Evolutionary conservation across 129 eudicot species (phyloP).

Genomic region (Dittrichia graveolens): DNA sequence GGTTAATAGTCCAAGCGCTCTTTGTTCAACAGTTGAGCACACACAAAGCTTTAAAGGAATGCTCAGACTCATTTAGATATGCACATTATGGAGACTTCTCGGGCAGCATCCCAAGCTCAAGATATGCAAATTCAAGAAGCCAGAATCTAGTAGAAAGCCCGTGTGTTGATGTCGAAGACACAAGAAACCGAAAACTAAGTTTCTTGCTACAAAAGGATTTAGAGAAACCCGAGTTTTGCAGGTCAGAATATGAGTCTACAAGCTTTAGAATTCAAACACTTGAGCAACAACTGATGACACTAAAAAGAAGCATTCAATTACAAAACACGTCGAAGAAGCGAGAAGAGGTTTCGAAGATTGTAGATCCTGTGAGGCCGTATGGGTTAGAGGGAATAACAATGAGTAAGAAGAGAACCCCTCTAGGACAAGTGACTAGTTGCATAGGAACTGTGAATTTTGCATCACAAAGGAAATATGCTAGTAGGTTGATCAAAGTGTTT

Average conservation of each 20-base stretch:
- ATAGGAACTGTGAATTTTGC: constrained; percentile 76
- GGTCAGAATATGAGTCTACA: constrained; percentile 77
- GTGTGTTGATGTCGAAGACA: constrained; percentile 39
- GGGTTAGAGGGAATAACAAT: constrained; percentile 56
- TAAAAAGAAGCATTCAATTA: constrained; percentile 66
- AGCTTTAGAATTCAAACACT: constrained; percentile 86
- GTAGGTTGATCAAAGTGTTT: constrained; percentile 62
- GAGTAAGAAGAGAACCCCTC: constrained; percentile 58
- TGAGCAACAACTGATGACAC: constrained; percentile 64
- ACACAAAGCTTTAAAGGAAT: constrained; percentile 78
- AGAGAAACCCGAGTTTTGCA: constrained; percentile 41
- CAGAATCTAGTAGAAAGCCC: constrained; percentile 69
- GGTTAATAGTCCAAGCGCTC: constrained; percentile 90
- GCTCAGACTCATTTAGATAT: constrained; percentile 80
- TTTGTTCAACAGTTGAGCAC: constrained; percentile 82
- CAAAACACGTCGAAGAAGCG: constrained; percentile 48
- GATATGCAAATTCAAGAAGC: constrained; percentile 58
- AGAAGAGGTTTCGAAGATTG: constrained; percentile 33
- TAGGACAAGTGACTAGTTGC: constrained; percentile 73
- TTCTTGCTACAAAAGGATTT: constrained; percentile 54
- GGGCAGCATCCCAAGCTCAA: constrained; percentile 67
- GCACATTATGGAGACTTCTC: constrained; percentile 68
- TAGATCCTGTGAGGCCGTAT: constrained; percentile 37
- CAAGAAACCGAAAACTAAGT: constrained; percentile 48
- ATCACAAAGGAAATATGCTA: constrained; percentile 68